Percentiles rank a stretch among this genome's conserved stretches.
These are phyloP conservation scores for Entomortierella parvispora DNA, from an alignment of 192 early-diverging fungal species.

Conservation along the genomic window DNA sequence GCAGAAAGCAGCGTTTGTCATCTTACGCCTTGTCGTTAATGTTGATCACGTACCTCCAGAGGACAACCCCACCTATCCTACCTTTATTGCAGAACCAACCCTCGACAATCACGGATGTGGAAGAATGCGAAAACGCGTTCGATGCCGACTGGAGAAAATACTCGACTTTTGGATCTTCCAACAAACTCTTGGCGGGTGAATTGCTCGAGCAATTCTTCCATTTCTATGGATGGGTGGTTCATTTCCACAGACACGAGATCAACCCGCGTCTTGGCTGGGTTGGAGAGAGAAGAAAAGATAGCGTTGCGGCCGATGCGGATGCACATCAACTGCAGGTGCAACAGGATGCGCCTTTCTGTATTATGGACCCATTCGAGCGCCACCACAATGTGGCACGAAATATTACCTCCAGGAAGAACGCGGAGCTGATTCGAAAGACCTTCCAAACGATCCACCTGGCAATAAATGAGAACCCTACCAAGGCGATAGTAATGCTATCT, in stretches of 20 bases:
- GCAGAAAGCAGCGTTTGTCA: neutral
- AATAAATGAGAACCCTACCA: too few relatives aligned
- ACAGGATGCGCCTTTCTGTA: neutral
- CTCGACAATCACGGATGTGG: neutral
- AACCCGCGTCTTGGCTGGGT: neutral
- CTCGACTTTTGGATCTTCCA: neutral
- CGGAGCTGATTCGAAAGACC: neutral
- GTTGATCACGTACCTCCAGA: slow-evolving; percentile 7
- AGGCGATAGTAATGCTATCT: too few relatives aligned
- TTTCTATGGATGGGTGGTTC: neutral
- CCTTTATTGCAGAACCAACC: slow-evolving; percentile 6
- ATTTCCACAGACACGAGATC: neutral
- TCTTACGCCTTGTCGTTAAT: slow-evolving; percentile 4
- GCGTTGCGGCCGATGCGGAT: neutral
- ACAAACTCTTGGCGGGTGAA: neutral
- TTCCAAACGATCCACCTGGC: neutral
- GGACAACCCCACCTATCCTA: neutral
- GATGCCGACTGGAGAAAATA: neutral
- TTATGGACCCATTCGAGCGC: slow-evolving; percentile 10
- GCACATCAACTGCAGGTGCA: neutral
- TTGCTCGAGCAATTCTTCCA: neutral
- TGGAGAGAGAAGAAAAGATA: neutral
- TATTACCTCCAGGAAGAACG: neutral
- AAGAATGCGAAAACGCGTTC: neutral
- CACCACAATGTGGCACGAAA: slow-evolving; percentile 10